phyloP scores from a whole-genome alignment of 148 eudicot genomes.

The Tetragonia tetragonoides region DNA sequence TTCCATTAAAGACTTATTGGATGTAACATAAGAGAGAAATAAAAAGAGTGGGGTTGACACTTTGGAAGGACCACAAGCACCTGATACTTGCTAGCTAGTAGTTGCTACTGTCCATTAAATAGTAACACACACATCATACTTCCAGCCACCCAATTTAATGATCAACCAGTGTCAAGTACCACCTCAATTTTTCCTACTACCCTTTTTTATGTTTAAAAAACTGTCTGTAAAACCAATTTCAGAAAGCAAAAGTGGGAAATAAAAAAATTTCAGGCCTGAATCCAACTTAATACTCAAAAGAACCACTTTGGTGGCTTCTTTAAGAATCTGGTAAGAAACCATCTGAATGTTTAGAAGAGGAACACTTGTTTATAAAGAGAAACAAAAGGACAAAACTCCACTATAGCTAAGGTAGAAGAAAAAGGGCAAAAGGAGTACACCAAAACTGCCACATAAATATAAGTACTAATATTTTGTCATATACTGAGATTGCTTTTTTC shows the following conservation, averaged over 20 bases:
- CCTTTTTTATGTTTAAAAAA: too few species aligned
- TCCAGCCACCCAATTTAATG: slow-evolving; percentile 12
- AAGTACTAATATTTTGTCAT: slow-evolving; percentile 16
- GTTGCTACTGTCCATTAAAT: slow-evolving; percentile 10
- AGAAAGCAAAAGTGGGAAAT: background rate
- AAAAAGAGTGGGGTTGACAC: slow-evolving; percentile 9
- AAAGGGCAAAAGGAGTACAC: slow-evolving; percentile 1
- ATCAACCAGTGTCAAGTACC: background rate
- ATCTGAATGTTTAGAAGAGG: slow-evolving; percentile 19
- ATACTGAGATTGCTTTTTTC: background rate
- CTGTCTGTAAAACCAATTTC: background rate
- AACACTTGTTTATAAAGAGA: slow-evolving; percentile 29
- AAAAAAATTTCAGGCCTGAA: background rate
- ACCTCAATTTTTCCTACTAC: background rate
- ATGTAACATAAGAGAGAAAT: background rate
- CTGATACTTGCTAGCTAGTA: slow-evolving; percentile 20
- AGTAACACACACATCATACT: slow-evolving; percentile 21
- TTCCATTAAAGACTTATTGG: slow-evolving; percentile 10
- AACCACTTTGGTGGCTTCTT: slow-evolving; percentile 37
- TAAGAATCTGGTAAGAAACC: slow-evolving; percentile 29
- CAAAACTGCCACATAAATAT: slow-evolving; percentile 13
- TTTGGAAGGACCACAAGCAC: slow-evolving; percentile 27
- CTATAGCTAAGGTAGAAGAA: slow-evolving; percentile 17
- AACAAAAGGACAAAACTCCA: slow-evolving; percentile 11
- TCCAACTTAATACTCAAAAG: slow-evolving; percentile 33